A percentile compares a stretch with the other conserved stretches of the same genome.
Conservation (phyloP, 495 filamentous ascomycete species). For the Daldinia concentrica region DNA sequence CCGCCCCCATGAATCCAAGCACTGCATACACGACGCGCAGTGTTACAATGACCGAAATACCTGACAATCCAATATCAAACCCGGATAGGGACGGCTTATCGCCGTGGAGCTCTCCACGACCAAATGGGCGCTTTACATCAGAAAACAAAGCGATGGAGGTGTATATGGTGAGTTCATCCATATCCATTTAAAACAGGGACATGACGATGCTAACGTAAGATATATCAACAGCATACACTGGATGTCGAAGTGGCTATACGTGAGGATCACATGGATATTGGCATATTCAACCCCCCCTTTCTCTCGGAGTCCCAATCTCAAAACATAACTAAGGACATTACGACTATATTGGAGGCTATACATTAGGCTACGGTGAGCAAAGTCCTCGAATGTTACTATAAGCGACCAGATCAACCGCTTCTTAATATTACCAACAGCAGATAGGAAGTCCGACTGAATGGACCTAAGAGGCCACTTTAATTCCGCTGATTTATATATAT, state of each 20-base stretch:
- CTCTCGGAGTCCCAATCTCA: constrained; percentile 23
- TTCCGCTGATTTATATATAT: neutral
- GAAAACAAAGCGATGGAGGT: constrained; percentile 42
- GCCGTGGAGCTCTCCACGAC: constrained; percentile 9
- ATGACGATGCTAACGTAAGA: constrained; percentile 24
- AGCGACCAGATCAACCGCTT: neutral
- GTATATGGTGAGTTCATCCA: constrained; percentile 48
- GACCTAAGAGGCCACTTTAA: neutral
- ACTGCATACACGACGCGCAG: constrained; percentile 14
- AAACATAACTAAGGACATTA: constrained; percentile 22
- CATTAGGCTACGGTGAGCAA: neutral
- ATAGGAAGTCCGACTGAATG: neutral
- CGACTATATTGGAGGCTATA: constrained; percentile 24
- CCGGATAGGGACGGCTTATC: constrained; percentile 1
- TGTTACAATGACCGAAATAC: constrained; percentile 32
- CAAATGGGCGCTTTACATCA: constrained; percentile 12
- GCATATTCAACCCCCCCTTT: constrained; percentile 58
- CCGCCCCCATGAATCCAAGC: constrained; percentile 39
- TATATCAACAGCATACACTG: constrained; percentile 56
- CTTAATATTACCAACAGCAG: neutral
- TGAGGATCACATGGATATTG: constrained; percentile 59
- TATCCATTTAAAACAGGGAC: neutral
- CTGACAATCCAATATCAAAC: neutral
- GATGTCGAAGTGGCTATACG: constrained; percentile 64
- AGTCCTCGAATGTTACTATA: neutral